These are phyloP conservation scores for Candida maris DNA, from an alignment of 805 yeast species.

Conservation along the genomic window DNA sequence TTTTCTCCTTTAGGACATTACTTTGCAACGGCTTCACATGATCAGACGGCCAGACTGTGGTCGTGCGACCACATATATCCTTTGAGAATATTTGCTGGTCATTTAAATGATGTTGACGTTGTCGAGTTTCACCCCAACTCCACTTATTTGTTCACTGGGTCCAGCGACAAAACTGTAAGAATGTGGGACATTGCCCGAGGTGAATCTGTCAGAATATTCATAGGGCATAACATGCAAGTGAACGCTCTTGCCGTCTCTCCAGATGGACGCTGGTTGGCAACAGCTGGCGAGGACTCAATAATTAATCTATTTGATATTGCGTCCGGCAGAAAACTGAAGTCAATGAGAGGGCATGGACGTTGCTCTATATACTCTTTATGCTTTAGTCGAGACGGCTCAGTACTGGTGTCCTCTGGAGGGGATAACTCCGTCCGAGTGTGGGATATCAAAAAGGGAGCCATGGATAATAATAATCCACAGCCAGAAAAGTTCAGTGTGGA, in stretches of 20 bases:
- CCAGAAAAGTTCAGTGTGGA: conserved; percentile 51
- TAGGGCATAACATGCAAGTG: conserved; percentile 90
- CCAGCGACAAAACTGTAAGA: conserved; percentile 90
- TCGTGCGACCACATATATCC: conserved; percentile 98
- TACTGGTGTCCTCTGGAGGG: conserved; percentile 86
- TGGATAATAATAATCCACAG: conserved; percentile 68
- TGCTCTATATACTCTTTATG: conserved; percentile 79
- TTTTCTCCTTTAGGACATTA: conserved; percentile 95
- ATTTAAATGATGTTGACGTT: conserved; percentile 91
- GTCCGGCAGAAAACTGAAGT: conserved; percentile 79
- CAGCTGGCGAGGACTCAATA: conserved; percentile 89
- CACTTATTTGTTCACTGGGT: conserved; percentile 90
- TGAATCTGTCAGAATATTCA: conserved; percentile 82
- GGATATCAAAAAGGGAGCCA: conserved; percentile 87
- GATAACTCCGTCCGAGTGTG: conserved; percentile 92
- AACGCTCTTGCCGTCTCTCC: conserved; percentile 87
- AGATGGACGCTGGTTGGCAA: conserved; percentile 94
- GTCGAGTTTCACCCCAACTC: conserved; percentile 96
- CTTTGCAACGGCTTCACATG: conserved; percentile 97
- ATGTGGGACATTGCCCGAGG: conserved; percentile 98
- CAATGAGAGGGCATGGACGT: conserved; percentile 94
- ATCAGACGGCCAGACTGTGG: conserved; percentile 97
- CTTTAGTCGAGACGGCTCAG: conserved; percentile 84
- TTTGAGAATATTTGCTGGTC: conserved; percentile 94
- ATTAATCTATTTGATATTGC: conserved; percentile 94